These are phyloP conservation scores for Obba rivulosa DNA, from an alignment of 768 basidiomycete species.

Conservation along the genomic window DNA sequence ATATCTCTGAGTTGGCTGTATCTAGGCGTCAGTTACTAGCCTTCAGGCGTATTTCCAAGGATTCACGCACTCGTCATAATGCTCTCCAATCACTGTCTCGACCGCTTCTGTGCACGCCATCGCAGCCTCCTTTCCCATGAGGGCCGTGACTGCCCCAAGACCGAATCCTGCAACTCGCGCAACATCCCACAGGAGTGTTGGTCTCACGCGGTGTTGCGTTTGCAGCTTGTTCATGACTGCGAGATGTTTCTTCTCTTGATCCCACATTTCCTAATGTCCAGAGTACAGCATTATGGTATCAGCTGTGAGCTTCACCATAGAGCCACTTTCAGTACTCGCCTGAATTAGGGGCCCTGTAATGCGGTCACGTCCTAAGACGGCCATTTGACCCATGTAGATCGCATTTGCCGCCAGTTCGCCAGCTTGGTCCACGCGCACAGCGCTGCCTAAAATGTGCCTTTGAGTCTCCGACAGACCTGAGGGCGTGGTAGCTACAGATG, in stretches of 20 bases:
- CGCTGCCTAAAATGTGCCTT: conserved; percentile 49
- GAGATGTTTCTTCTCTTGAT: conserved; percentile 91
- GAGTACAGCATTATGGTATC: neutral
- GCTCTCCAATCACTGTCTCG: conserved; percentile 96
- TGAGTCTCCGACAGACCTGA: conserved; percentile 43
- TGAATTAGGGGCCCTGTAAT: conserved; percentile 64
- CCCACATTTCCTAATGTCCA: conserved; percentile 86
- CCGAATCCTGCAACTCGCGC: conserved; percentile 87
- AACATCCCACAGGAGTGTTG: conserved; percentile 76
- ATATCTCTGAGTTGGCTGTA: conserved; percentile 78
- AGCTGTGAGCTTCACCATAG: too few species aligned
- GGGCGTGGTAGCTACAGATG: conserved; percentile 53
- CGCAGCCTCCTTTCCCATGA: conserved; percentile 88
- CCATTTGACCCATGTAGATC: conserved; percentile 88
- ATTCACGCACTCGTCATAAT: conserved; percentile 87
- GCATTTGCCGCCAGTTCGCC: conserved; percentile 95
- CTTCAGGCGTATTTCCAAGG: neutral
- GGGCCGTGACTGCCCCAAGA: conserved; percentile 77
- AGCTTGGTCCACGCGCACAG: conserved; percentile 89
- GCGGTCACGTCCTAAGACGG: conserved; percentile 58
- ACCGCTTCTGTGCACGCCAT: conserved; percentile 99
- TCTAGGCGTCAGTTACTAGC: neutral
- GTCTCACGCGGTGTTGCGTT: conserved; percentile 76
- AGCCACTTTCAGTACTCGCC: conserved; percentile 39
- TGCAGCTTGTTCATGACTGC: conserved; percentile 81